Evolutionary conservation across 2,329 filamentous ascomycete species (phyloP), one percentile per base, ranked within the genome.

Genomic region (Exophiala oligosperma): DNA sequence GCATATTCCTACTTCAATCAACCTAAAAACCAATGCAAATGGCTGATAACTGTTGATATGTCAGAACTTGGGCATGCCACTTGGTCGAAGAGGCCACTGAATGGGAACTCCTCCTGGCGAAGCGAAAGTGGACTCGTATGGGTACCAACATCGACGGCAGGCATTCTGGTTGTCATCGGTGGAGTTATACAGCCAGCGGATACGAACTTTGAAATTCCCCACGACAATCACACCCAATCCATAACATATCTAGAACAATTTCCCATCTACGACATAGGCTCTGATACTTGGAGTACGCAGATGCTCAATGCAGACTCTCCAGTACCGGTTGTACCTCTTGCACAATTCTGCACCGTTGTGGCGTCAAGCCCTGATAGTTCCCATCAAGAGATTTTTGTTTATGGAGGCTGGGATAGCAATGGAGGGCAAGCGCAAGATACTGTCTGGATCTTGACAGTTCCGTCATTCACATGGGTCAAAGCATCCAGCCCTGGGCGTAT

Each of bases 91-190:
- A 60, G 49, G 1, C 81, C 83, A 0, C 68, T 89, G 2, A 79
- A 81, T 0, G 32, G 64, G 0, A 62, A 67, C 3, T 74, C 88
- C 5, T 71, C 75, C 3, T 80, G 81, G 1, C 81, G 88, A n/a
- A 84, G 84, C 3, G 84, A 82, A 62, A 79, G 85, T 0, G 86
- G 88, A 56, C 75, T 88, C 1, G 84, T 88, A 0, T 91, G 88
- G 87, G 62, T 77, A 4, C 74, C 75, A 4, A 69, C 74, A 0
- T 71, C 72, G 1, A 64, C 70, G 1, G 66, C 65, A 1, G 75
- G 75, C 2, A 62, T 70, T 4, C 59, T 77, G 4, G 66, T 76
- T 5, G 69, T 68, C 1, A 71, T 77, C 41, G 74, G 75, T 8
- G 75, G 75, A 12, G 61, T 66, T 12, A 38, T 59, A 6, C 49